Base-by-base conservation (phyloP, 495 filamentous ascomycete species). In the Xylaria longipes region DNA sequence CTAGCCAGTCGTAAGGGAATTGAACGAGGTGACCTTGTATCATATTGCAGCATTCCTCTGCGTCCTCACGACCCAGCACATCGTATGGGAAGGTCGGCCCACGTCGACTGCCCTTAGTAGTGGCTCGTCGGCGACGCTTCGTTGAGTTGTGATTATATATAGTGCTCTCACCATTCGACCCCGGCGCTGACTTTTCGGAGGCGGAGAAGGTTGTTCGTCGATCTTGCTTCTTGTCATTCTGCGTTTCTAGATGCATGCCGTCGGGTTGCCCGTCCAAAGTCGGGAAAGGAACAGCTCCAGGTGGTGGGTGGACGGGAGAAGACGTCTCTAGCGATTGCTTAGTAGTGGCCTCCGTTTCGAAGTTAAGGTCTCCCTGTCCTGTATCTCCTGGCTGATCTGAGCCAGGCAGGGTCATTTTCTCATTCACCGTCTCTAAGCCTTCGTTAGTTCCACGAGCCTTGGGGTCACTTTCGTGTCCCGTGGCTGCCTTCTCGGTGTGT, bases 1-100 rank as follows among this genome's bases (percentile, higher is more conserved):
- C 87, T 60, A 99, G 88, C 94, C 97, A 99, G 70, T 99, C 93
- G 78, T 97, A 96, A 20, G 96, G 96, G 85, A 95, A 99, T 65
- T 93, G 80, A 35, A 99, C 95, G 48, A 99, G 83, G 80, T 94
- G 88, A 11, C 96, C 96, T 80, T 98, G 97, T 45, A 93, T 89
- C 85, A 95, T 84, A 68, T 90, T 87, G 76, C 98, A 83, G 74
- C 97, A 82, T 72, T 92, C 91, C 76, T 97, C 94, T 8, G 93
- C 93, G 68, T 93, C 92, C 20, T 85, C 86, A 58, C 85, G 87
- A 61, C 87, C 87, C 73, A 97, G 83, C 50, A 97, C 76, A 60
- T 95, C 93, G 74, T 95, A 94, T 72, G 88, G 87, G 79, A 94
- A 92, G 61, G 73, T 70, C 41, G 77, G 72, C 2, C 91, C 91